Percentiles rank a stretch among this genome's conserved stretches.
phyloP scores from a whole-genome alignment of 495 filamentous ascomycete genomes.

The Ascobolus immersus region DNA sequence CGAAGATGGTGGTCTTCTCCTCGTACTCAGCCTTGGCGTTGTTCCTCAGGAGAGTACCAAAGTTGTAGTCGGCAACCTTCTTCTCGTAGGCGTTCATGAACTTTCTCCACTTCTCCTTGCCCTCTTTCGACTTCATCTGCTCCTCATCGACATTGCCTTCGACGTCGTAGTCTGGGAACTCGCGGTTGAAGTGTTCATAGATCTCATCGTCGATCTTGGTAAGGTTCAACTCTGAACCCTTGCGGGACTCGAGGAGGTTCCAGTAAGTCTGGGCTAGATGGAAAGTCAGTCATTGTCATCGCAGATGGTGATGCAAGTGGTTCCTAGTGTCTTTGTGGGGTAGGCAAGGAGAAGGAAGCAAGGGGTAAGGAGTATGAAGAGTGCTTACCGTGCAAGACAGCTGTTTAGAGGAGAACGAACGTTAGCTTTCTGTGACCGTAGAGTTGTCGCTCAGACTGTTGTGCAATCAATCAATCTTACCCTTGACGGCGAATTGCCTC shows the following conservation, averaged over 20 bases:
- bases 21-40: slow-evolving; percentile 64
- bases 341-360: not conserved
- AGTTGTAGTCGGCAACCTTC: slow-evolving; percentile 80
- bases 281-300: slow-evolving; percentile 30
- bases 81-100: slow-evolving; percentile 90
- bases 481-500: slow-evolving; percentile 98
- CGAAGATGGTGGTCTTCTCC: slow-evolving; percentile 77
- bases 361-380: slow-evolving; percentile 1
- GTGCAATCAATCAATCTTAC: too few relatives aligned
- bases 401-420: slow-evolving; percentile 8
- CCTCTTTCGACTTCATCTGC: slow-evolving; percentile 86
- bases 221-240: slow-evolving; percentile 59
- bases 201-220: slow-evolving; percentile 92
- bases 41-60: slow-evolving; percentile 69
- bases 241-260: slow-evolving; percentile 73
- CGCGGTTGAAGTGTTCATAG: slow-evolving; percentile 53
- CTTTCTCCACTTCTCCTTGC: slow-evolving; percentile 86
- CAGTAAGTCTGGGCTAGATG: slow-evolving; percentile 94
- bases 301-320: slow-evolving; percentile 9
- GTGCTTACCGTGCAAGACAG: slow-evolving; percentile 2
- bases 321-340: too few relatives aligned
- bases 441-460: too few relatives aligned
- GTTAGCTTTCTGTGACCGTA: too few relatives aligned
- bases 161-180: slow-evolving; percentile 84
- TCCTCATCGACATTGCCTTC: slow-evolving; percentile 60